phyloP scores from a whole-genome alignment of 2,329 filamentous ascomycete genomes.

The Raffaelea albimanens region DNA sequence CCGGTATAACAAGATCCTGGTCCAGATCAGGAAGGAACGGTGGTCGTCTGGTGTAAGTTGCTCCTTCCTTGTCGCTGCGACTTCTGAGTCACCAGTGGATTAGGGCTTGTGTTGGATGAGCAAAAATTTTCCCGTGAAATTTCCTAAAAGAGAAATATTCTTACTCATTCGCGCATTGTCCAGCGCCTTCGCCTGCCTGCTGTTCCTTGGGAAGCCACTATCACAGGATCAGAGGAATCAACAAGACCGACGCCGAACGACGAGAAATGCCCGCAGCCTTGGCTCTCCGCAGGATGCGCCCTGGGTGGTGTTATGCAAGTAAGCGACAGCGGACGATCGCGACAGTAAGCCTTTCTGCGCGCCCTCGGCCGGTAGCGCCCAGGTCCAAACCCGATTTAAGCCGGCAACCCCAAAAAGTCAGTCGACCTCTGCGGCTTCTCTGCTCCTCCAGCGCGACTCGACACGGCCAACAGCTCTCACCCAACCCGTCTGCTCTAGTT shows the following conservation, averaged over 20 bases:
- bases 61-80: too few relatives aligned
- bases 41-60: too few relatives aligned
- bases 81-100: too few relatives aligned
- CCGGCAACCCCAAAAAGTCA: neutral
- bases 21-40: too few relatives aligned
- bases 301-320: slow-evolving; percentile 5
- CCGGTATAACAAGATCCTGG: too few relatives aligned
- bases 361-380: slow-evolving; percentile 8
- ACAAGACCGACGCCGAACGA: too few relatives aligned
- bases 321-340: slow-evolving; percentile 5
- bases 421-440: neutral
- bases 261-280: slow-evolving; percentile 5
- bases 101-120: too few relatives aligned
- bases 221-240: too few relatives aligned
- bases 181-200: neutral
- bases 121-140: too few relatives aligned
- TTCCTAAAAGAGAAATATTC: neutral
- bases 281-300: slow-evolving; percentile 2
- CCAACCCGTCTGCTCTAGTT: neutral
- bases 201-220: too few relatives aligned
- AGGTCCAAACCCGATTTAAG: slow-evolving; percentile 10
- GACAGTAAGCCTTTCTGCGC: neutral
- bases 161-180: too few relatives aligned
- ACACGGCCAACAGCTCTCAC: slow-evolving; percentile 2
- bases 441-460: slow-evolving; percentile 2